Evolutionary conservation across 2,329 filamentous ascomycete species (phyloP).

Genomic region (Onygenales sp.): DNA sequence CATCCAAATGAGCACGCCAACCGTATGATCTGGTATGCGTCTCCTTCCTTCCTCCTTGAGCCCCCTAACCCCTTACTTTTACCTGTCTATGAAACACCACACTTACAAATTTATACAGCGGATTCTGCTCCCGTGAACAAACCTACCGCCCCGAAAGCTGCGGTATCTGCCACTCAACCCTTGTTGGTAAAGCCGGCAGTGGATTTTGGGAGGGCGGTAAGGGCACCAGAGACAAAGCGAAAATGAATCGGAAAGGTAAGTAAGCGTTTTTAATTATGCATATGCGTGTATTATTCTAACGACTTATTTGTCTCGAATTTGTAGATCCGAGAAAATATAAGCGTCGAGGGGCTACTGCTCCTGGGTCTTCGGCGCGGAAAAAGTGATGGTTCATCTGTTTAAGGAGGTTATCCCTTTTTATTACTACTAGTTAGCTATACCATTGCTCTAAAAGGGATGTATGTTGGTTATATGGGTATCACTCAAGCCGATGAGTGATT

Average conservation of each 20-base stretch:
- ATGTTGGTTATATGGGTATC: no score
- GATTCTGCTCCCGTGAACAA: constrained; percentile 71
- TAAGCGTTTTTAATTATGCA: background rate
- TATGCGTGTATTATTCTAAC: background rate
- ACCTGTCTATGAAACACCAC: constrained; percentile 3
- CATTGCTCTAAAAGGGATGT: background rate
- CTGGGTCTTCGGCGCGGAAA: constrained; percentile 11
- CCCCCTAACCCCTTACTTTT: background rate
- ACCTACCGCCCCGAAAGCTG: constrained; percentile 69
- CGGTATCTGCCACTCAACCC: constrained; percentile 58
- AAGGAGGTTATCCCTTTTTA: background rate
- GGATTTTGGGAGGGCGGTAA: constrained; percentile 87
- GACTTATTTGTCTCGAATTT: background rate
- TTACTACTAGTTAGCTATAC: background rate
- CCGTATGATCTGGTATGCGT: constrained; percentile 61
- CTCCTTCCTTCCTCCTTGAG: background rate
- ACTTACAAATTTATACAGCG: constrained; percentile 26
- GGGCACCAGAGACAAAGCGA: constrained; percentile 60
- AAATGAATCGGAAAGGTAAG: constrained; percentile 61
- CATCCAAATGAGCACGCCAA: constrained; percentile 75
- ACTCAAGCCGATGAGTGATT: no score
- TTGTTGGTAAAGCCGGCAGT: constrained; percentile 55
- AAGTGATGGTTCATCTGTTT: background rate
- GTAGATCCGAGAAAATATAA: constrained; percentile 63
- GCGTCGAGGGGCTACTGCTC: constrained; percentile 40